These are phyloP conservation scores for Protea cynaroides DNA, from an alignment of 164 flowering plant genomes.

Conservation along the genomic window DNA sequence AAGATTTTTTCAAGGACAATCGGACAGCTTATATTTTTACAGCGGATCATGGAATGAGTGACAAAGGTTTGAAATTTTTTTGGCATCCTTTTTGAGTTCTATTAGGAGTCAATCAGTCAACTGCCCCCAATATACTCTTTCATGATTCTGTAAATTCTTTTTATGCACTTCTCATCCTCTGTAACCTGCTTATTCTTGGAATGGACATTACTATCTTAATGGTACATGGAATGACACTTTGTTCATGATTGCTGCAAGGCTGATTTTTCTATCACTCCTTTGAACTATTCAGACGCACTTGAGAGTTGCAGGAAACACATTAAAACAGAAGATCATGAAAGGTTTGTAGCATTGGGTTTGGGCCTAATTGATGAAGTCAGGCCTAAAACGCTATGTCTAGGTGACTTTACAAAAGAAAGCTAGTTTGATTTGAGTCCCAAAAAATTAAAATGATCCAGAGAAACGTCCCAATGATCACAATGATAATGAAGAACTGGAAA, in stretches of 20 bases:
- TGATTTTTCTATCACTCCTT: background rate
- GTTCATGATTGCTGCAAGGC: background rate
- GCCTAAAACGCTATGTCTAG: too few relatives aligned
- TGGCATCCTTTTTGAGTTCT: constrained; percentile 3
- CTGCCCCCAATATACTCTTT: background rate
- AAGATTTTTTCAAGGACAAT: constrained; percentile 79
- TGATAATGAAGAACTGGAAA: too few relatives aligned
- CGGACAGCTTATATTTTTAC: constrained; percentile 86
- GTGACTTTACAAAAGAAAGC: too few relatives aligned
- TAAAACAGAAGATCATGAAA: background rate
- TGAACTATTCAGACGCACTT: background rate
- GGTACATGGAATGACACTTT: background rate
- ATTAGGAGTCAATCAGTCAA: background rate
- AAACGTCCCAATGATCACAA: too few relatives aligned
- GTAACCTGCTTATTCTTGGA: background rate
- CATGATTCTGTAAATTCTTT: too few relatives aligned
- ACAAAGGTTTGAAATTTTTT: constrained; percentile 66
- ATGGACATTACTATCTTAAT: background rate
- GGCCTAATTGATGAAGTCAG: too few relatives aligned
- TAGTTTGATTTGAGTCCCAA: too few relatives aligned
- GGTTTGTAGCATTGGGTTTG: too few relatives aligned
- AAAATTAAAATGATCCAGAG: too few relatives aligned
- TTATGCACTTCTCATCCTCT: background rate
- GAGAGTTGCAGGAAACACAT: background rate
- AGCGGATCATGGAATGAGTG: constrained; percentile 99